Base-by-base conservation (phyloP, 164 flowering plant species). In the Sextonia rubra region DNA sequence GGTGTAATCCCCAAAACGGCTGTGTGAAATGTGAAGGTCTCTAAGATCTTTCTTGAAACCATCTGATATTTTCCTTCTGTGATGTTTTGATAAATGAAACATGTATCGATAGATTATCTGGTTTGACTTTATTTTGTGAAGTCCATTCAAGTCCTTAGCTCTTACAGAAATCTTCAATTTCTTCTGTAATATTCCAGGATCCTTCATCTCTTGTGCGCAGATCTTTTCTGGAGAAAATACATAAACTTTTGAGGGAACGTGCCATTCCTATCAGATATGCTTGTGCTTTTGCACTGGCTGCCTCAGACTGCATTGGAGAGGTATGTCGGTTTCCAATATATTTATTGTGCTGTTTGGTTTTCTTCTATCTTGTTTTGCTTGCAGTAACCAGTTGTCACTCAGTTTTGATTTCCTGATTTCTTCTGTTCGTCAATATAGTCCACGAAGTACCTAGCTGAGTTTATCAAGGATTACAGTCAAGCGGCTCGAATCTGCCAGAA, bases 241-340 rank as follows among this genome's bases (percentile, higher is more conserved):
- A 84, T 73, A 90, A 86, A 78, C 82, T 90, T 70, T 76, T 93
- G 82, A 87, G 79, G 82, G 82, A 73, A 71, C 98, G 62, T 55
- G 77, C 69, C 48, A 76, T 91, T 56, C 94, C 97, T 32, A 80
- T 69, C 69, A 87, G 85, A 86, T 95, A 90, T 87, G 97, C 96
- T 24, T 95, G 99, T 84, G 85, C 91, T 58, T 93, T 88, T 80
- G 87, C 94, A 30, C 72, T 93, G 70, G 89, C 88, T 62, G 77
- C 87, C 49, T 82, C 89, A 69, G 91, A 87, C 80, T 80, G 80
- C 79, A 60, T 60, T 26, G 68, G 78, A 70, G 88, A 87, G 77
- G 80, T 88, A 68, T 85, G 83, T 52, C 7, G 7, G 17, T 52
- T 52, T 52, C n/a, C n/a, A 15, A 17, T 12, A 14, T 52, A 17